Percentiles rank a stretch among this genome's conserved stretches.
These are phyloP conservation scores for Pichia kudriavzevii DNA, from an alignment of 1,139 yeast species.

Conservation along the genomic window DNA sequence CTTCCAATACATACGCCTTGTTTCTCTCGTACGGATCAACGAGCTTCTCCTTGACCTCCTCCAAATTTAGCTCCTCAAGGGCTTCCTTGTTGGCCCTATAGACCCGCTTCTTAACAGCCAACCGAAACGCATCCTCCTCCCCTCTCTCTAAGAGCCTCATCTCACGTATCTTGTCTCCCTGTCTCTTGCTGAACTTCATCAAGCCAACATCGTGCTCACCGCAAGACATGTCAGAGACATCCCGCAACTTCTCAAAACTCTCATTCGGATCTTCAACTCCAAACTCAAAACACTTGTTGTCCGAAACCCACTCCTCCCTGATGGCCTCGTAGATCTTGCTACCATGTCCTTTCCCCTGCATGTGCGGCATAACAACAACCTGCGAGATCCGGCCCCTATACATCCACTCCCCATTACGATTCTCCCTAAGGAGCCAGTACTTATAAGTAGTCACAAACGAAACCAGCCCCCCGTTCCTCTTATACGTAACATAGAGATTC, in stretches of 20 bases:
- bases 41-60: slow-evolving; percentile 57
- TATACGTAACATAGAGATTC: slow-evolving; percentile 51
- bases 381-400: slow-evolving; percentile 79
- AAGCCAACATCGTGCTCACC: slow-evolving; percentile 33
- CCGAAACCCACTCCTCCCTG: slow-evolving; percentile 46
- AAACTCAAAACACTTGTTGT: slow-evolving; percentile 54
- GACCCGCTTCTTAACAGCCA: slow-evolving; percentile 63
- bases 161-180: slow-evolving; percentile 69
- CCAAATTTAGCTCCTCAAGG: slow-evolving; percentile 53
- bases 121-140: slow-evolving; percentile 34
- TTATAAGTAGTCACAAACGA: slow-evolving; percentile 69
- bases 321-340: slow-evolving; percentile 53
- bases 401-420: slow-evolving; percentile 28
- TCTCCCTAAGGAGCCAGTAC: slow-evolving; percentile 73
- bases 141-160: slow-evolving; percentile 46
- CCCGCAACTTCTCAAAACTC: slow-evolving; percentile 84
- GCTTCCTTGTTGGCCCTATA: slow-evolving; percentile 77
- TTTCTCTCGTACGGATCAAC: slow-evolving; percentile 70
- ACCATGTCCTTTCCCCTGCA: slow-evolving; percentile 68
- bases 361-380: slow-evolving; percentile 75
- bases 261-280: slow-evolving; percentile 96
- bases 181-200: slow-evolving; percentile 71
- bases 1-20: no score
- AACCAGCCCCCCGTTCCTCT: slow-evolving; percentile 19
- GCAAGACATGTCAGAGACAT: slow-evolving; percentile 26